phyloP scores from a whole-genome alignment of 306 rosid species.

The Cajanus cajan region DNA sequence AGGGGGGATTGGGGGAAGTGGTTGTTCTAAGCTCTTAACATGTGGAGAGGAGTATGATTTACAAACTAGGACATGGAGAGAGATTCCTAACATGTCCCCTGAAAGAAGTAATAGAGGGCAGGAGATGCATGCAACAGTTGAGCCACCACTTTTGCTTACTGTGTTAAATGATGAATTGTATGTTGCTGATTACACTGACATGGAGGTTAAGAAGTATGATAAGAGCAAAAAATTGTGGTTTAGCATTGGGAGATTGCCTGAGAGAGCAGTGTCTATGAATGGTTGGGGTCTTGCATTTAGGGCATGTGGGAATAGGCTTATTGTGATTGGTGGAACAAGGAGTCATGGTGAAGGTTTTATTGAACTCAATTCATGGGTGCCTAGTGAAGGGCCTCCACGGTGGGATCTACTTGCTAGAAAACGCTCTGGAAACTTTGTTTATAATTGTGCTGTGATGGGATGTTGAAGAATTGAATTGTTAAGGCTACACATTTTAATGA shows the following conservation, averaged over 20 bases:
- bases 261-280: constrained; percentile 71
- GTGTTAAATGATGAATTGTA: constrained; percentile 77
- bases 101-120: constrained; percentile 52
- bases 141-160: constrained; percentile 91
- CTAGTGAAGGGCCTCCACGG: constrained; percentile 87
- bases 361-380: constrained; percentile 91
- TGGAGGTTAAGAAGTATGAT: constrained; percentile 80
- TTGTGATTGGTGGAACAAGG: constrained; percentile 89
- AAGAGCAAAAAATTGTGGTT: constrained; percentile 53
- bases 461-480: constrained; percentile 52
- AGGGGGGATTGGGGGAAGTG: constrained; percentile 85
- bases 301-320: constrained; percentile 85
- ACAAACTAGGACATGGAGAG: constrained; percentile 66
- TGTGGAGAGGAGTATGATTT: constrained; percentile 89
- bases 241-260: constrained; percentile 80
- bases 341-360: constrained; percentile 68
- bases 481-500: constrained; percentile 29
- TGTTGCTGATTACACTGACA: constrained; percentile 87
- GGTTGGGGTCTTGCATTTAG: constrained; percentile 98
- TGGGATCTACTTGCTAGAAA: constrained; percentile 82
- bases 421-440: constrained; percentile 75
- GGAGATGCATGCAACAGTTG: constrained; percentile 68
- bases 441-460: constrained; percentile 99
- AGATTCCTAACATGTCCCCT: constrained; percentile 87
- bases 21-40: constrained; percentile 54